Evolutionary conservation across 441 rosid species (phyloP).

Genomic region (Aleurites moluccanus): DNA sequence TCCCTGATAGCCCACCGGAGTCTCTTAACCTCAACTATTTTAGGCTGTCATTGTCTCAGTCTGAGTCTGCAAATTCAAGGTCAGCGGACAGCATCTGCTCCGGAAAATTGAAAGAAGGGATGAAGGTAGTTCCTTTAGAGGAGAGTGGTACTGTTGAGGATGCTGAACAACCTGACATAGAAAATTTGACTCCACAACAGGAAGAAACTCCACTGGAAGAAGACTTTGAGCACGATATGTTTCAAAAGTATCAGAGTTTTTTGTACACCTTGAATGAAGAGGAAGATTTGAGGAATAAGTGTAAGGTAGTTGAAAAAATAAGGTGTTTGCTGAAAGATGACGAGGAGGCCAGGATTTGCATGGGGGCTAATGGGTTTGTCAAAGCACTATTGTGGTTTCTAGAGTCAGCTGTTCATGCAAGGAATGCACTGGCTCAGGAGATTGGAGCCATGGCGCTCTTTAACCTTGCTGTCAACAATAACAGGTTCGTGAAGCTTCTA

Average conservation of each 20-base stretch:
- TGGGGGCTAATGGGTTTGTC: constrained; percentile 92
- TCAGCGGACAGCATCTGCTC: constrained; percentile 51
- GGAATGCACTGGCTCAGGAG: constrained; percentile 56
- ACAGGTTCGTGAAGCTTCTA: constrained; percentile 59
- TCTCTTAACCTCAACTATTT: constrained; percentile 87
- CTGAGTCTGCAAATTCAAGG: constrained; percentile 65
- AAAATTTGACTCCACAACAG: constrained; percentile 37
- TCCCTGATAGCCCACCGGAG: constrained; percentile 78
- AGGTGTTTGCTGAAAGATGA: constrained; percentile 85
- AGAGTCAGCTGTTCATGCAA: constrained; percentile 51
- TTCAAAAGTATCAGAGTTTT: constrained; percentile 49
- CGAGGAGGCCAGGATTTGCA: constrained; percentile 79
- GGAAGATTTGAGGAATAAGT: constrained; percentile 48
- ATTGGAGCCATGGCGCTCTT: constrained; percentile 95
- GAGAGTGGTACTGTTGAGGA: constrained; percentile 57
- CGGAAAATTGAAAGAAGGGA: constrained; percentile 47
- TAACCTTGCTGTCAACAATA: constrained; percentile 94
- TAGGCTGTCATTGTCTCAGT: constrained; percentile 77
- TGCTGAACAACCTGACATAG: constrained; percentile 39
- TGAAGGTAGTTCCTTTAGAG: constrained; percentile 72
- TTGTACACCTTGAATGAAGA: constrained; percentile 59
- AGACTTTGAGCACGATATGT: constrained; percentile 39
- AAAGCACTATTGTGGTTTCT: constrained; percentile 71
- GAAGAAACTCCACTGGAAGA: constrained; percentile 48
- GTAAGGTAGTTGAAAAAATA: constrained; percentile 66